Evolutionary conservation across 2,329 filamentous ascomycete species (phyloP).

Genomic region (Pseudocercospora eumusae): DNA sequence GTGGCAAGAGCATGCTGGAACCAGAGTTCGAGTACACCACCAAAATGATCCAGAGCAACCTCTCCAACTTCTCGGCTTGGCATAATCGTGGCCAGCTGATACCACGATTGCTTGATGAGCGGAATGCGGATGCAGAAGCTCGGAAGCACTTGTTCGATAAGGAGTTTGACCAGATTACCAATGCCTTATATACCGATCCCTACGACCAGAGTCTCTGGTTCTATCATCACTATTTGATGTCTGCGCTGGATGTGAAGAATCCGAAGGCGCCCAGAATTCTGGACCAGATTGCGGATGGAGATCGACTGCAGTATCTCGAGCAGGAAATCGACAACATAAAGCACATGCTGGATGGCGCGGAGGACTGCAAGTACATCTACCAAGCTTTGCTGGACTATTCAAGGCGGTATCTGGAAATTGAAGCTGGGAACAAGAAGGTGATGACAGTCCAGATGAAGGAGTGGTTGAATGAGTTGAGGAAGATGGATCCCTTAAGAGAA

Average conservation of each 20-base stretch:
- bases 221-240: conserved; percentile 87
- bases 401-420: conserved; percentile 57
- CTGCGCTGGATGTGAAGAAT: conserved; percentile 59
- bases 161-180: conserved; percentile 74
- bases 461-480: conserved; percentile 65
- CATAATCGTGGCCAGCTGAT: conserved; percentile 87
- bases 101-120: conserved; percentile 70
- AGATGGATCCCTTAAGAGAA: conserved; percentile 71
- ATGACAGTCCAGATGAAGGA: conserved; percentile 49
- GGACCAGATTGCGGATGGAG: conserved; percentile 60
- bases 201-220: conserved; percentile 97
- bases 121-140: conserved; percentile 62
- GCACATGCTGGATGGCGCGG: conserved; percentile 63
- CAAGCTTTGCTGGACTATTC: conserved; percentile 79
- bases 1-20: conserved; percentile 61
- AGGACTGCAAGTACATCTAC: conserved; percentile 85
- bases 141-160: conserved; percentile 71
- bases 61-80: conserved; percentile 98
- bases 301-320: conserved; percentile 66
- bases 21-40: conserved; percentile 87
- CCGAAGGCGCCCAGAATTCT: conserved; percentile 56
- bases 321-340: conserved; percentile 74
- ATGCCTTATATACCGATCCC: conserved; percentile 82
- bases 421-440: conserved; percentile 43
- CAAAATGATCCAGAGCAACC: conserved; percentile 77